These are phyloP conservation scores for Fusarium sp. DNA, from an alignment of 2,329 filamentous ascomycete species.

Conservation along the genomic window DNA sequence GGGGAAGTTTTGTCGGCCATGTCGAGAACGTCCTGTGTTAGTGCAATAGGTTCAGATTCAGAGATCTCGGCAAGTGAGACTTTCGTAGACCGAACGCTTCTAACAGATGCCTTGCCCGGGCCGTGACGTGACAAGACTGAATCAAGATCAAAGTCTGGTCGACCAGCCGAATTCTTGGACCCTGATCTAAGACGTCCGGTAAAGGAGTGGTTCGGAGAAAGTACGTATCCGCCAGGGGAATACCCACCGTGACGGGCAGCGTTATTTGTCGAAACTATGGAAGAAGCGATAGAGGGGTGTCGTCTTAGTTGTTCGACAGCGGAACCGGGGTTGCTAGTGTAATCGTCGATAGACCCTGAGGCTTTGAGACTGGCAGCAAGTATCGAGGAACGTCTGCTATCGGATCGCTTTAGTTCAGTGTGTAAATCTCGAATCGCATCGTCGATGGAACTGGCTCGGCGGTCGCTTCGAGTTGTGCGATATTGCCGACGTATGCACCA, in stretches of 20 bases:
- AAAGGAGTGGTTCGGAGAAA: conserved; percentile 76
- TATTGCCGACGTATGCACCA: conserved; percentile 75
- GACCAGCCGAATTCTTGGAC: conserved; percentile 64
- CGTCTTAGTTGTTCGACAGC: conserved; percentile 55
- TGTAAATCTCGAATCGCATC: conserved; percentile 83
- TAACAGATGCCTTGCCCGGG: conserved; percentile 68
- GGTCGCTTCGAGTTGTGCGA: conserved; percentile 81
- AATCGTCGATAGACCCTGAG: conserved; percentile 53
- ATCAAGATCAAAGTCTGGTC: conserved; percentile 60
- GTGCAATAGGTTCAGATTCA: conserved; percentile 67
- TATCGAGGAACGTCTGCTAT: conserved; percentile 76
- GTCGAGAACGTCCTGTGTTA: conserved; percentile 68
- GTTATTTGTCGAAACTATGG: conserved; percentile 79
- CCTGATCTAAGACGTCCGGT: conserved; percentile 69
- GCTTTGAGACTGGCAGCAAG: conserved; percentile 63
- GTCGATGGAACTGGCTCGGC: conserved; percentile 83
- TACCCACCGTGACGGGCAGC: conserved; percentile 78
- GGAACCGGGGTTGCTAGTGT: conserved; percentile 42
- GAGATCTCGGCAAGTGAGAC: conserved; percentile 70
- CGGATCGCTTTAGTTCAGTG: conserved; percentile 77
- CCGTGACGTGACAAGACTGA: conserved; percentile 64
- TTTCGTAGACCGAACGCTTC: conserved; percentile 66
- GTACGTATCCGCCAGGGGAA: conserved; percentile 76
- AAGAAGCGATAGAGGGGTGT: conserved; percentile 66
- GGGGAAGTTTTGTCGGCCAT: conserved; percentile 64